phyloP scores from a whole-genome alignment of 306 rosid species.

The Arachis stenosperma region DNA sequence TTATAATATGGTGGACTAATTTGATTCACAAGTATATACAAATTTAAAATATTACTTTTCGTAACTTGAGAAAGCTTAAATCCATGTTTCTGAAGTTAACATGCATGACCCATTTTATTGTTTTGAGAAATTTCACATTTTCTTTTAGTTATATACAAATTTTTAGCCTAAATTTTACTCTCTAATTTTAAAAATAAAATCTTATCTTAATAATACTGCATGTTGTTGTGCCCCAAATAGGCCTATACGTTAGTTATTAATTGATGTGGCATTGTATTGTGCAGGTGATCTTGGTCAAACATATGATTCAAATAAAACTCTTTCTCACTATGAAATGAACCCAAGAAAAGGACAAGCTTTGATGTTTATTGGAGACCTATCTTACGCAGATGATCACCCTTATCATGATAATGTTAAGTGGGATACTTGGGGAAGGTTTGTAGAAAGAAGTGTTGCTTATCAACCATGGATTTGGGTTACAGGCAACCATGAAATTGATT shows the following conservation, averaged over 20 bases:
- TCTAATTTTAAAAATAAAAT: too few relatives aligned
- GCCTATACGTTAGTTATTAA: slow-evolving; percentile 6
- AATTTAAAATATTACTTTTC: too few relatives aligned
- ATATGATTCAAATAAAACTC: slow-evolving; percentile 74
- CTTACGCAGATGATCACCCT: slow-evolving; percentile 75
- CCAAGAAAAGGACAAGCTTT: slow-evolving; percentile 68
- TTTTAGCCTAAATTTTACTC: too few relatives aligned
- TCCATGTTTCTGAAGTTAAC: too few relatives aligned
- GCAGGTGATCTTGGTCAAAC: slow-evolving; percentile 93
- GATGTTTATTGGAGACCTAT: slow-evolving; percentile 78
- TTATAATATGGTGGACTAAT: background rate
- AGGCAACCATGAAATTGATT: slow-evolving; percentile 88
- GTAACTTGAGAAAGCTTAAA: too few relatives aligned
- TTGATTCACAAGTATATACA: background rate
- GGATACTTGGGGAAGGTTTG: slow-evolving; percentile 90
- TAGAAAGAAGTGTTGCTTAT: slow-evolving; percentile 84
- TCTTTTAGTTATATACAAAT: too few relatives aligned
- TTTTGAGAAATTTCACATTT: too few relatives aligned
- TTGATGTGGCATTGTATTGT: slow-evolving; percentile 21
- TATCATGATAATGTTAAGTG: slow-evolving; percentile 75
- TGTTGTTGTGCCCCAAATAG: too few relatives aligned
- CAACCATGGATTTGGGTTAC: slow-evolving; percentile 99
- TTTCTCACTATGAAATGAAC: slow-evolving; percentile 70
- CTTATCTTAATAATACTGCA: too few relatives aligned
- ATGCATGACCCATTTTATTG: too few relatives aligned